A percentile compares a stretch with the other conserved stretches of the same genome.
These are phyloP conservation scores for Vachellia pachyceras DNA, from an alignment of 306 rosid genomes.

Conservation along the genomic window DNA sequence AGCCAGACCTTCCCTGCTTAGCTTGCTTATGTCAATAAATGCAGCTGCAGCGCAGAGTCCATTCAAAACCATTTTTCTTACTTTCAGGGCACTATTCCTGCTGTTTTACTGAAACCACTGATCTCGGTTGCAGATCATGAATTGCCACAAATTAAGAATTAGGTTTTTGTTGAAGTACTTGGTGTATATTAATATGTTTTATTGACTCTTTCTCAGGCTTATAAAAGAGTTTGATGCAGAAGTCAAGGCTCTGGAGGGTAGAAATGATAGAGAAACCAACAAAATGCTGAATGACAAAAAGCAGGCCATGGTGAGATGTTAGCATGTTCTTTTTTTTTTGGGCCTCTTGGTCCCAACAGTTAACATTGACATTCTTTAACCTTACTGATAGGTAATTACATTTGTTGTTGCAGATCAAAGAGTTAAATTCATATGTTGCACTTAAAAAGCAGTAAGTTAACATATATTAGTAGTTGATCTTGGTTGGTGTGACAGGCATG, in stretches of 20 bases:
- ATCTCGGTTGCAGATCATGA: conserved; percentile 30
- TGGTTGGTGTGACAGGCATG: conserved; percentile 19
- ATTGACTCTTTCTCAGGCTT: conserved; percentile 67
- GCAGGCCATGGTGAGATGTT: conserved; percentile 79
- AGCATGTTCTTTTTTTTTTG: not conserved
- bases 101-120: not conserved
- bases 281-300: conserved; percentile 92
- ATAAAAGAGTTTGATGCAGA: conserved; percentile 90
- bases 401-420: conserved; percentile 80
- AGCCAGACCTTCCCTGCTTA: not conserved
- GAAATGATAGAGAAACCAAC: conserved; percentile 68
- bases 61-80: not conserved
- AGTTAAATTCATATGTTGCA: conserved; percentile 92
- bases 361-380: not conserved
- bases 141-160: conserved; percentile 13
- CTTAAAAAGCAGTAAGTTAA: conserved; percentile 91
- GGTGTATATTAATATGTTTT: conserved; percentile 6
- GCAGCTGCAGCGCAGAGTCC: too few species aligned
- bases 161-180: conserved; percentile 21
- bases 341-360: not conserved
- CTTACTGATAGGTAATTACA: conserved; percentile 37
- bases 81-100: conserved; percentile 2
- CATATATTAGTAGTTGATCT: conserved; percentile 4
- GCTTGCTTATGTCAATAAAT: not conserved
- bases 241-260: conserved; percentile 71